Evolutionary conservation across 2,329 filamentous ascomycete genomes (phyloP), one percentile per base, ranked within the genome.

Genomic region (Penicillium sp.): DNA sequence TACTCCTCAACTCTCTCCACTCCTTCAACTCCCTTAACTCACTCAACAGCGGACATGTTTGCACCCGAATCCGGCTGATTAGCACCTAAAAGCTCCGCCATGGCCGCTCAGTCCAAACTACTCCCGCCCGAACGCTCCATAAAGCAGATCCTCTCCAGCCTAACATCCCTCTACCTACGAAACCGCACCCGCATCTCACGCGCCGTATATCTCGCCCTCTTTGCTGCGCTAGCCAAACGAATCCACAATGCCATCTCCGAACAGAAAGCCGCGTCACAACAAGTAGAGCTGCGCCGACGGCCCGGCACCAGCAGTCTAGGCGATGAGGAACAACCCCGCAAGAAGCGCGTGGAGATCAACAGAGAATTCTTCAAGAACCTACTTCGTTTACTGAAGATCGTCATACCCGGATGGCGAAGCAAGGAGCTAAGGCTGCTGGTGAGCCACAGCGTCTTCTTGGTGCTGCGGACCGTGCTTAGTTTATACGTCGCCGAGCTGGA

Each of bases 401-500:
- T 94, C 42, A 84, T 98, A 54, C 93, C 93, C 0, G 86, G 89
- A 41, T 94, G 87, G 84, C 79, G 80, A 64, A 95, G 86, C 69
- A 90, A 90, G 67, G 93, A 98, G 75, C 76, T 91, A 29, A 75
- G 90, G 56, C 73, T 98, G 60, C 74, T 98, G 51, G 77, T 91
- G 60, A 94, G 88, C 70, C 93, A 98, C 68, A 95, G 85, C 64
- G 82, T 97, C 61, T 98, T 98, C 67, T 73, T 98, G 58, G 85
- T 98, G 19, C 69, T 96, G 53, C 76, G 93, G 61, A 97, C 93
- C 1, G 73, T 98, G 64, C 89, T 98, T 61, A 96, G 90, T 70
- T 69, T 98, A 61, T 95, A 95, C 69, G 93, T 98, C 21, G 93
- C 93, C 2, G 90, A 95, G 68, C 83, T 98, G 76, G 93, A 98